Evolutionary conservation across 83 land plant genomes (phyloP), one percentile per base, ranked within the genome.

Genomic region (Picea mariana): DNA sequence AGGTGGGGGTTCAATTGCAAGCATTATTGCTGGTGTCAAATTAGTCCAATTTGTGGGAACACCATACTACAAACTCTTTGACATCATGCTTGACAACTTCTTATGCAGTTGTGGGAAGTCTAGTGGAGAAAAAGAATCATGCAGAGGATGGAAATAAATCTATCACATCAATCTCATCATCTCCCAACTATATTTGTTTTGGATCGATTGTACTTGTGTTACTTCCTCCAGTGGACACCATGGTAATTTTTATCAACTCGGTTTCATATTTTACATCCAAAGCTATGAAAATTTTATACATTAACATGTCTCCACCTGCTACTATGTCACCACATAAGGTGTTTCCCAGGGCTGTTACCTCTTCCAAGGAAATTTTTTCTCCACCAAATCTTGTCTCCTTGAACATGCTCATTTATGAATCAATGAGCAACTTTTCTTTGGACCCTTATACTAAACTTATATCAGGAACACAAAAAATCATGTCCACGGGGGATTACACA

Each of bases 31-130:
- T 55, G 26, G 5, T 85, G 49, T 62, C 77, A 60, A 75, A 80
- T 16, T 86, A 83, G 26, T 84, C 84, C 44, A 92, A 90, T 75
- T 83, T 90, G 16, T 88, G 90, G 92, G 90, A 88, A 65, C 92
- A 87, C 12, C 78, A 85, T 40, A 88, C 87, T 80, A 86, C 84
- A 44, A 77, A 84, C 64, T 81, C 88, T 55, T 63, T 85, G 26
- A 7, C 87, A 63, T 80, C 77, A 66, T 83, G 84, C 79, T 80
- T 84, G 2, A 9, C 75, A 12, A 73, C 86, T 49, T 76, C 63
- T 84, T 16, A 75, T 27, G 85, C 75, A 80, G 77, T 71, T 31
- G 63, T 72, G 23, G 75, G 85, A 75, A 86, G 84, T 78, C 81
- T n/a, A 64, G 62, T 61, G 31, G 79, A 80, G 71, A 18, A 82